A percentile compares a stretch with the other conserved stretches of the same genome.
Conservation (phyloP, 2,329 filamentous ascomycete species). For the Dothideomycetidae sp. region DNA sequence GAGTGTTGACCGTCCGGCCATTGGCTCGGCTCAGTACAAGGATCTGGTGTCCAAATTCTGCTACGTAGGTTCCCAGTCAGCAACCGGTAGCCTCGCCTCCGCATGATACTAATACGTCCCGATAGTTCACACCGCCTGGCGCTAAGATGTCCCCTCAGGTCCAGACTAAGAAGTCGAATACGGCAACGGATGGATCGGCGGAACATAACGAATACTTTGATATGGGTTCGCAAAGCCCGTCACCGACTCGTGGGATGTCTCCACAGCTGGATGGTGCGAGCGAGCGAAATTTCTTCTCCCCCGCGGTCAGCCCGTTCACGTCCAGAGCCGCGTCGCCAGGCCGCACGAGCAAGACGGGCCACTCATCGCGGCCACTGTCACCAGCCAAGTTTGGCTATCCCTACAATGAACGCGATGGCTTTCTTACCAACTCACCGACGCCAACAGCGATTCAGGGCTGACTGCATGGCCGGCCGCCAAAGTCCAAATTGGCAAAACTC, state of each 20-base stretch:
- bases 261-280: constrained; percentile 18
- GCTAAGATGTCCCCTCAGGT: constrained; percentile 13
- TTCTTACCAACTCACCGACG: constrained; percentile 21
- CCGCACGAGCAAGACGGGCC: constrained; percentile 15
- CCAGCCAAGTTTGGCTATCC: constrained; percentile 24
- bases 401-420: constrained; percentile 22
- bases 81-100: constrained; percentile 19
- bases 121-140: constrained; percentile 13
- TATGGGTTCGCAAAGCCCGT: constrained; percentile 12
- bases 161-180: constrained; percentile 3
- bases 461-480: constrained; percentile 7
- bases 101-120: constrained; percentile 26
- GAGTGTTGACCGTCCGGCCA: constrained; percentile 48
- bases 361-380: constrained; percentile 19
- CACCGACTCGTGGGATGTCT: constrained; percentile 10
- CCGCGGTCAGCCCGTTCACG: constrained; percentile 16
- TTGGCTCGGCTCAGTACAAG: constrained; percentile 83
- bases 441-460: constrained; percentile 25
- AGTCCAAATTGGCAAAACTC: background rate
- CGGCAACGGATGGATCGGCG: constrained; percentile 1
- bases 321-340: constrained; percentile 22
- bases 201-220: constrained; percentile 4
- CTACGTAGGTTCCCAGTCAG: constrained; percentile 69
- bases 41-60: constrained; percentile 98
- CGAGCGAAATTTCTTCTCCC: constrained; percentile 14